Base-by-base conservation (phyloP, 352 stramenopile species). In the Thalassiosira hispida region DNA sequence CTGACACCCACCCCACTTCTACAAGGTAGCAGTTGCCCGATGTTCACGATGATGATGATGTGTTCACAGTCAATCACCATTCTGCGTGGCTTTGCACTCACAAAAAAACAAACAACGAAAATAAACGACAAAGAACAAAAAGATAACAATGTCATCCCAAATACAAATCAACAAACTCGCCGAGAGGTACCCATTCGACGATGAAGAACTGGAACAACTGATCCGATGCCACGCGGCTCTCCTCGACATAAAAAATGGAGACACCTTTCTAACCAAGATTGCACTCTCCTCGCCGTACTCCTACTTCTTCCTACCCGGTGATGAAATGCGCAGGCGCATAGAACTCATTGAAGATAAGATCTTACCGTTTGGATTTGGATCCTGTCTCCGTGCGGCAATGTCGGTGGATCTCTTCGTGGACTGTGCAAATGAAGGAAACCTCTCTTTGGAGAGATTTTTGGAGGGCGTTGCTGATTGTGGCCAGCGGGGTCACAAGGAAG, bases 371-470 rank as follows among this genome's bases (percentile, higher is more conserved):
- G 62, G 72, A 33, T 88, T 91, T 64, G 74, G 59, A 18, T 66
- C 53, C 42, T 73, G 74, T 23, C 74, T 82, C 16, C 65, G 67
- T 18, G 73, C 73, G 20, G 78, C 73, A 8, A 83, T 76, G 35
- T 91, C 87, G 69, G 27, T 81, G 12, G 47, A 65, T 62, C 55
- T 80, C 27, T 61, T 74, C 63, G 64, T 88, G 11, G 72, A 73
- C 56, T 76, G 46, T 22, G 60, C 63, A 1, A 71, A 80, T 42
- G 63, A 79, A 40, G 57, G 47, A 7, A 25, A 83, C 12, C 52
- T 79, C 9, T 68, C 81, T 56, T 27, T 92, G 11, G 87, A 92
- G 69, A 33, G 57, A 35, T 91, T 91, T 44, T 84, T 91, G 44
- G 81, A 86, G 53, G 87, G 87, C 6, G 40, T 89, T 33, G 61